Evolutionary conservation across 2,329 filamentous ascomycete species (phyloP).

Genomic region (Pseudocercospora fijiensis): DNA sequence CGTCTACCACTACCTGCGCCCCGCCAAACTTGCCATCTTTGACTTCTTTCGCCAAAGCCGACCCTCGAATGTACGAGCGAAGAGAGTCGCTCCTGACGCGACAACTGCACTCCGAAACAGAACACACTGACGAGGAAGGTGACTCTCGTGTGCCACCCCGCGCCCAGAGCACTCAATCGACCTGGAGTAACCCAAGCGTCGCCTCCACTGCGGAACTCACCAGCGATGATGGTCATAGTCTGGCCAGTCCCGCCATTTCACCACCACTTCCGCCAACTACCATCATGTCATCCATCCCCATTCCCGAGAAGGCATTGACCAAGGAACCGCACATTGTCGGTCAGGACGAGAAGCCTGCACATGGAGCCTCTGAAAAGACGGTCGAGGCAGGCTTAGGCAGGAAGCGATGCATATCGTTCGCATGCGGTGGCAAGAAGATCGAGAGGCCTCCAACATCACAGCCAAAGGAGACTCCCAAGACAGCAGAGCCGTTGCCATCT

Average conservation of each 20-base stretch:
- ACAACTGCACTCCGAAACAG: constrained; percentile 64
- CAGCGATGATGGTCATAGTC: constrained; percentile 73
- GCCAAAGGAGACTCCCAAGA: constrained; percentile 35
- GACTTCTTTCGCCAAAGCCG: constrained; percentile 44
- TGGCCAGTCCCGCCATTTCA: constrained; percentile 84
- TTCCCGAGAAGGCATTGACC: constrained; percentile 43
- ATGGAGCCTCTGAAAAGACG: constrained; percentile 50
- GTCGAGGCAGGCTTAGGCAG: constrained; percentile 66
- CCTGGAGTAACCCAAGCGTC: constrained; percentile 75
- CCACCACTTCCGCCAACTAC: constrained; percentile 69
- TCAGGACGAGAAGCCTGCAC: constrained; percentile 38
- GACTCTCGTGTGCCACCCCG: constrained; percentile 36
- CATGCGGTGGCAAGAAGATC: constrained; percentile 65
- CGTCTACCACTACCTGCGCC: constrained; percentile 10
- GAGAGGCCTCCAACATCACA: constrained; percentile 43
- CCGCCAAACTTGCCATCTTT: constrained; percentile 14
- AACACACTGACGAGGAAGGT: constrained; percentile 44
- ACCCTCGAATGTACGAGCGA: constrained; percentile 51
- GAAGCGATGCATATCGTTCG: constrained; percentile 90
- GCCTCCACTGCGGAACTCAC: constrained; percentile 87
- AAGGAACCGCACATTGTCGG: constrained; percentile 41
- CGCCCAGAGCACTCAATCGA: constrained; percentile 58
- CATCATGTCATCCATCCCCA: constrained; percentile 40
- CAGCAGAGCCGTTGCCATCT: constrained; percentile 13
- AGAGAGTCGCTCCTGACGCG: constrained; percentile 84